Conservation (phyloP, 331 rosid genomes). For the Spiraea crenata region DNA sequence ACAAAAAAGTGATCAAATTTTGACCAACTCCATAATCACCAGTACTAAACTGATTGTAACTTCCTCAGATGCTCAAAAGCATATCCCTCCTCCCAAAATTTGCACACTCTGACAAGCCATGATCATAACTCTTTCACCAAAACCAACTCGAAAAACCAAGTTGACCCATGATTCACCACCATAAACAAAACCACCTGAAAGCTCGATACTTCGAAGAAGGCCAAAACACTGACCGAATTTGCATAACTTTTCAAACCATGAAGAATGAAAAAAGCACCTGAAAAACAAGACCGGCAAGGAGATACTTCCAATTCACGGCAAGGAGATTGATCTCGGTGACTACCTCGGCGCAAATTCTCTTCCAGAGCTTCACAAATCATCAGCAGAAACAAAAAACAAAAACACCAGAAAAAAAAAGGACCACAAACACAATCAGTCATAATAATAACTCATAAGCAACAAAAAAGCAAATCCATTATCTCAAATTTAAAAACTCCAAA, state of each 20-base stretch:
- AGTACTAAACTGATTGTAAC: constrained; percentile 6
- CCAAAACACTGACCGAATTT: neutral
- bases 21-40: neutral
- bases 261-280: constrained; percentile 66
- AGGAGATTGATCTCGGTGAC: constrained; percentile 83
- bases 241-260: no score
- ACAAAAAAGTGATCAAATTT: neutral
- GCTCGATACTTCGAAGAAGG: neutral
- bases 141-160: constrained; percentile 10
- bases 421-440: neutral
- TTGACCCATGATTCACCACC: neutral
- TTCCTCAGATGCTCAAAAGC: constrained; percentile 16
- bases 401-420: neutral
- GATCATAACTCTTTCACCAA: constrained; percentile 28
- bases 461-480: neutral
- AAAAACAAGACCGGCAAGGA: constrained; percentile 74
- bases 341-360: constrained; percentile 77
- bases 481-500: neutral
- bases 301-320: constrained; percentile 78
- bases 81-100: constrained; percentile 26
- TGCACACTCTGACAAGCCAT: constrained; percentile 24
- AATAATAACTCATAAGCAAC: neutral
- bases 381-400: neutral
- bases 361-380: constrained; percentile 64
- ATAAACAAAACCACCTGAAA: constrained; percentile 4